phyloP scores from a whole-genome alignment of 1,284 basidiomycete genomes.

The Ceratobasidium theobromae region DNA sequence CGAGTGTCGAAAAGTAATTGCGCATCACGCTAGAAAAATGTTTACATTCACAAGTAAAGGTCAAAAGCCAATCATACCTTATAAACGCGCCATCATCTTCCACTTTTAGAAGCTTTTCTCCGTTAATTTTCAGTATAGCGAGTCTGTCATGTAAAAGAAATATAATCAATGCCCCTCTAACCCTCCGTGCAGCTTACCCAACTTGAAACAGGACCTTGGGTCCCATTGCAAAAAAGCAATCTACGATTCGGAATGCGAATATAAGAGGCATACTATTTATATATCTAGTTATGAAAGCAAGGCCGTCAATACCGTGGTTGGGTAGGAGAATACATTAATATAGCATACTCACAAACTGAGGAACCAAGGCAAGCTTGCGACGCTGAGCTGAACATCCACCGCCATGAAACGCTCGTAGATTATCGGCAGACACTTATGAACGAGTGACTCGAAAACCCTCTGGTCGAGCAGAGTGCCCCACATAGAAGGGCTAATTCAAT shows the following conservation, averaged over 20 bases:
- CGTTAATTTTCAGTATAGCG: slow-evolving; percentile 99
- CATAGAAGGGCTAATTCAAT: slow-evolving; percentile 80
- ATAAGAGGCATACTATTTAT: slow-evolving; percentile 99
- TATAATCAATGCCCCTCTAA: not conserved
- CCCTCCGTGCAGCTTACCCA: slow-evolving; percentile 58
- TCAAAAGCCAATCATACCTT: slow-evolving; percentile 56
- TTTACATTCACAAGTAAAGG: not conserved
- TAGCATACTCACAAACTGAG: slow-evolving; percentile 74
- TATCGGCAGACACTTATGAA: slow-evolving; percentile 84
- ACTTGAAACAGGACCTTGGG: slow-evolving; percentile 98
- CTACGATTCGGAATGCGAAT: slow-evolving; percentile 97
- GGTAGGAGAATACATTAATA: not conserved
- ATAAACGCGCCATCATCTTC: slow-evolving; percentile 98
- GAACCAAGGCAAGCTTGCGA: slow-evolving; percentile 98
- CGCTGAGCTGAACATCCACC: slow-evolving; percentile 95
- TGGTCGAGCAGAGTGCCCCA: slow-evolving; percentile 98
- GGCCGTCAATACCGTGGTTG: not conserved
- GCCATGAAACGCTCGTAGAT: slow-evolving; percentile 91
- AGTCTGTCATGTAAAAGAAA: slow-evolving; percentile 31
- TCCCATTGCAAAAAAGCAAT: slow-evolving; percentile 99
- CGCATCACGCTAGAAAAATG: slow-evolving; percentile 72
- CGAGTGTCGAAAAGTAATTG: slow-evolving; percentile 91
- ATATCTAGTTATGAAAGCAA: slow-evolving; percentile 54
- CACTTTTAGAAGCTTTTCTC: slow-evolving; percentile 88
- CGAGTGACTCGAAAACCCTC: slow-evolving; percentile 96